Conservation (phyloP, 169 alveolate genomes). For the Cystoisospora suis region DNA sequence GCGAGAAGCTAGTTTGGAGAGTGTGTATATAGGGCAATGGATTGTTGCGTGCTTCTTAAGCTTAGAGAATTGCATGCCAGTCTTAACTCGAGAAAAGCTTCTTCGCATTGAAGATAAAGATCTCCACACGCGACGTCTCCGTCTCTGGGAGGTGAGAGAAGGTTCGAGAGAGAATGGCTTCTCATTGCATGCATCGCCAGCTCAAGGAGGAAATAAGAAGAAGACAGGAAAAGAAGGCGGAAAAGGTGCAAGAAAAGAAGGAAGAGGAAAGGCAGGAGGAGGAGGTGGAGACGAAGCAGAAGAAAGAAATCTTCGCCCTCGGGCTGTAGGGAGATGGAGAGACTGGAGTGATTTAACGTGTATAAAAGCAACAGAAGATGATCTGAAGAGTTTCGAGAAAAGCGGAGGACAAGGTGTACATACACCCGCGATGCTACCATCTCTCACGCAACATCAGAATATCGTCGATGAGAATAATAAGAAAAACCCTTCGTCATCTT, state of each 20-base stretch:
- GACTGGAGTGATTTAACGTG: not conserved
- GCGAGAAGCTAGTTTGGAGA: not conserved
- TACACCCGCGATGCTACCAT: no score
- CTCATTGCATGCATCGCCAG: not conserved
- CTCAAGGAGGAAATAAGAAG: no score
- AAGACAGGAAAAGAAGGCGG: no score
- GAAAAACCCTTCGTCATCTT: no score
- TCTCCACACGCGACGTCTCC: not conserved
- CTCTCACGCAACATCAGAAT: no score
- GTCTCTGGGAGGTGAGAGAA: slow-evolving; percentile 32
- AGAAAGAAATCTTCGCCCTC: no score
- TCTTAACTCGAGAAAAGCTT: not conserved
- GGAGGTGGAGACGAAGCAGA: not conserved
- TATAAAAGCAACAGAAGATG: no score
- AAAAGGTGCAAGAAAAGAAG: not conserved
- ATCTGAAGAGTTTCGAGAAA: no score
- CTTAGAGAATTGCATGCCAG: slow-evolving; percentile 29
- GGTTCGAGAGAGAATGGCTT: not conserved
- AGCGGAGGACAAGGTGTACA: no score
- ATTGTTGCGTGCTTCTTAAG: slow-evolving; percentile 18
- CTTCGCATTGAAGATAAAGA: slow-evolving; percentile 33
- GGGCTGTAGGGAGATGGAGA: slow-evolving; percentile 9
- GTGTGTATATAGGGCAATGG: slow-evolving; percentile 19
- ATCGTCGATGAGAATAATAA: no score
- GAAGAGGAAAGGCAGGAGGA: not conserved